These are phyloP conservation scores for Metschnikowia hibisci DNA, from an alignment of 805 yeast genomes.

Conservation along the genomic window DNA sequence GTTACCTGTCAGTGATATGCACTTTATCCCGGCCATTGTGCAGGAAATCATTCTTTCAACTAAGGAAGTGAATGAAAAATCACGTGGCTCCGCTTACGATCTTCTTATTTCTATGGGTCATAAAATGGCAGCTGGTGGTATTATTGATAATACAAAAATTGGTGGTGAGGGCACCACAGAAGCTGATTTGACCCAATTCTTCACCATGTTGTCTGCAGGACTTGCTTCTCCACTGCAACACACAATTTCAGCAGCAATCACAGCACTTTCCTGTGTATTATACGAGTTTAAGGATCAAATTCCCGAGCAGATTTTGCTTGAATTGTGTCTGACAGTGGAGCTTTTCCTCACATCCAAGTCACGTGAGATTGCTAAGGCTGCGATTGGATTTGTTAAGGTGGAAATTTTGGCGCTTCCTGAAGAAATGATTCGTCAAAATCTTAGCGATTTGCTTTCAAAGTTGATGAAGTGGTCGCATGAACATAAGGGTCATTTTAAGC, in stretches of 20 bases:
- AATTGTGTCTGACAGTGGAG: conserved; percentile 81
- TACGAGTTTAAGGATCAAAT: conserved; percentile 77
- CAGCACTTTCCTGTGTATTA: conserved; percentile 81
- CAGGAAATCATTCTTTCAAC: conserved; percentile 89
- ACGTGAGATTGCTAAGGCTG: conserved; percentile 89
- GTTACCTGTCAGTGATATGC: conserved; percentile 61
- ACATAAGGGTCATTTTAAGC: conserved; percentile 91
- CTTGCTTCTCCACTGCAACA: conserved; percentile 90
- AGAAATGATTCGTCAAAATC: conserved; percentile 63
- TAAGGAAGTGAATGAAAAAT: conserved; percentile 88
- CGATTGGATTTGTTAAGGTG: conserved; percentile 91
- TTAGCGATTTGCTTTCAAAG: conserved; percentile 62
- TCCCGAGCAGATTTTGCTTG: conserved; percentile 57
- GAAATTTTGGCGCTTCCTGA: conserved; percentile 79
- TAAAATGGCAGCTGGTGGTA: conserved; percentile 67
- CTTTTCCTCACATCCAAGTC: conserved; percentile 85
- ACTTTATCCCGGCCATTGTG: conserved; percentile 74
- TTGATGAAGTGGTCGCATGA: conserved; percentile 92
- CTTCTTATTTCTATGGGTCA: conserved; percentile 77
- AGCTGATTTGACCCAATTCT: conserved; percentile 75
- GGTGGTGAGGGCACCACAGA: conserved; percentile 57
- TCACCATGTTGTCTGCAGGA: conserved; percentile 95
- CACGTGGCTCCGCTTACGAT: conserved; percentile 76
- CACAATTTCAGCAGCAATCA: conserved; percentile 91
- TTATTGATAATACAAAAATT: conserved; percentile 58